A percentile compares a stretch with the other conserved stretches of the same genome.
Conservation (phyloP, 148 eudicot species). For the Pharnaceum exiguum region DNA sequence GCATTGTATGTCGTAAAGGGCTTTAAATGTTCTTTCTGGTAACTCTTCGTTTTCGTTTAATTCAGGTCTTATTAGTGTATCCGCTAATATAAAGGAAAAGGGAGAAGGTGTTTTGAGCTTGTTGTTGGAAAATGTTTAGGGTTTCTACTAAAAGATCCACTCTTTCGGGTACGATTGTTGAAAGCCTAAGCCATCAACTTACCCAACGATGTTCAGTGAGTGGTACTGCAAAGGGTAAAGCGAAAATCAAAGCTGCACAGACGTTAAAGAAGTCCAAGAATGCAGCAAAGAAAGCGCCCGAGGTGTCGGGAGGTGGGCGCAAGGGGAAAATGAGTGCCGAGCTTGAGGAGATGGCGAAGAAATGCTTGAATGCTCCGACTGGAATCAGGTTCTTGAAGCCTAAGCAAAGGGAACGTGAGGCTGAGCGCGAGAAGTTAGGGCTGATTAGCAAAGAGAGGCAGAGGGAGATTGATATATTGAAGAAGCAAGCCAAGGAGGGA, state of each 20-base stretch:
- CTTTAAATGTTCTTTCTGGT: no score
- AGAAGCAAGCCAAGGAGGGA: conserved; percentile 46
- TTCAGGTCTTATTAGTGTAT: not conserved
- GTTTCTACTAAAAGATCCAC: conserved; percentile 26
- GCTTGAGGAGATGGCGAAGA: conserved; percentile 52
- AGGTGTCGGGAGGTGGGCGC: conserved; percentile 23
- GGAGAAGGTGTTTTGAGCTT: not conserved
- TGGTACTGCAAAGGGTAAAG: conserved; percentile 90
- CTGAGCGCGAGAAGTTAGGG: conserved; percentile 78
- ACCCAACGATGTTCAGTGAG: conserved; percentile 76
- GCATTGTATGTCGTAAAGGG: no score
- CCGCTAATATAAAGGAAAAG: not conserved
- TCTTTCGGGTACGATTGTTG: conserved; percentile 26
- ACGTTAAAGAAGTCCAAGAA: conserved; percentile 50
- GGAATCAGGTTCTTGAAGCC: conserved; percentile 66
- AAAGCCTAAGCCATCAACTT: conserved; percentile 41
- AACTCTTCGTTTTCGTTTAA: no score
- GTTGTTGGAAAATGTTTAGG: conserved; percentile 19
- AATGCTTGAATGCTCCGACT: conserved; percentile 51
- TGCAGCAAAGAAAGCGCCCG: conserved; percentile 43
- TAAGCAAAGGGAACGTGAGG: conserved; percentile 61
- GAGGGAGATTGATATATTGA: conserved; percentile 50
- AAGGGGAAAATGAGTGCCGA: conserved; percentile 30
- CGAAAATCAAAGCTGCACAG: conserved; percentile 47
- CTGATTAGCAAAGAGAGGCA: conserved; percentile 62